phyloP scores from a whole-genome alignment of 2,329 filamentous ascomycete genomes.

The Drechslera avenae region DNA sequence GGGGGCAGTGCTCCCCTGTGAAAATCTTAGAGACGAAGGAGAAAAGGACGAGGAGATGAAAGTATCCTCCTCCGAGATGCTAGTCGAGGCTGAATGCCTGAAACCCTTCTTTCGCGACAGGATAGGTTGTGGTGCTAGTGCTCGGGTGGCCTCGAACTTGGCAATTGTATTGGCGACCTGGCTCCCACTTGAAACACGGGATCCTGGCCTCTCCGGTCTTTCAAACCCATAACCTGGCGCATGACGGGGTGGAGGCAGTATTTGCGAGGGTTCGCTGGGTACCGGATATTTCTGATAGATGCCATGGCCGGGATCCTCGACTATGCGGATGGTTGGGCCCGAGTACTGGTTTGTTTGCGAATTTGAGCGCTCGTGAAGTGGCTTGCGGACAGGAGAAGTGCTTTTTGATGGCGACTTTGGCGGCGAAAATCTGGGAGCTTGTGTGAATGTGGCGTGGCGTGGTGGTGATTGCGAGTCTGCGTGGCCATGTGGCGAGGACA shows the following conservation, averaged over 20 bases:
- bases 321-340: slow-evolving; percentile 50
- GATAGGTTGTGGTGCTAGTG: slow-evolving; percentile 42
- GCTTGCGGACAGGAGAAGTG: slow-evolving; percentile 41
- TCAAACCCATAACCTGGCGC: slow-evolving; percentile 47
- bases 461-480: slow-evolving; percentile 34
- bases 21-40: slow-evolving; percentile 47
- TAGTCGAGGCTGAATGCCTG: slow-evolving; percentile 47
- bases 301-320: slow-evolving; percentile 43
- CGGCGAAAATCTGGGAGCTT: slow-evolving; percentile 40
- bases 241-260: slow-evolving; percentile 48
- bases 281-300: slow-evolving; percentile 49
- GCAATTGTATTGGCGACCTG: slow-evolving; percentile 47
- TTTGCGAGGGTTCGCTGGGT: slow-evolving; percentile 47
- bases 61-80: slow-evolving; percentile 47
- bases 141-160: slow-evolving; percentile 43
- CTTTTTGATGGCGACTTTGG: slow-evolving; percentile 34
- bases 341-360: slow-evolving; percentile 45
- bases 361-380: slow-evolving; percentile 48
- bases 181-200: slow-evolving; percentile 48
- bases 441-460: slow-evolving; percentile 32
- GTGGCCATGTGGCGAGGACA: slow-evolving; percentile 37
- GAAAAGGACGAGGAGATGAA: slow-evolving; percentile 45
- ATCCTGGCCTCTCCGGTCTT: slow-evolving; percentile 44
- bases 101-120: slow-evolving; percentile 41
- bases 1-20: slow-evolving; percentile 47